Percentiles rank a stretch among this genome's conserved stretches.
These are phyloP conservation scores for Aspergillus intermedius DNA, from an alignment of 2,329 filamentous ascomycete species.

Conservation along the genomic window DNA sequence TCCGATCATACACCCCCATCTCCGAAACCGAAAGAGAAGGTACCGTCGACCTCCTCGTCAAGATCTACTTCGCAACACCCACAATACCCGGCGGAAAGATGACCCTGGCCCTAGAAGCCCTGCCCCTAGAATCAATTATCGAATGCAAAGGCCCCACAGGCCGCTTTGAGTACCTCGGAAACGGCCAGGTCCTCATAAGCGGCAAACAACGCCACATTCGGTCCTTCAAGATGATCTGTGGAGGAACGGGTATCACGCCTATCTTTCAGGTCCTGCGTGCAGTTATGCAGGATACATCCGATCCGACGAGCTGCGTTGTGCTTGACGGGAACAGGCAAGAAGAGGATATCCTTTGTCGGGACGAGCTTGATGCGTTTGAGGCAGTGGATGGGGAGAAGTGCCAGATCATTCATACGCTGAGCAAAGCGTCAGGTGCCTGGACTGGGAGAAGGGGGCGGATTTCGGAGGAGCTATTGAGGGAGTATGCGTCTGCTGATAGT, in stretches of 20 bases:
- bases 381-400: conserved; percentile 48
- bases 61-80: conserved; percentile 64
- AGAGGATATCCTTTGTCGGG: conserved; percentile 74
- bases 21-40: conserved; percentile 59
- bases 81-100: conserved; percentile 64
- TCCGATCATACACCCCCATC: conserved; percentile 81
- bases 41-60: conserved; percentile 68
- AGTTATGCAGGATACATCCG: conserved; percentile 58
- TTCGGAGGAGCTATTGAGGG: conserved; percentile 54
- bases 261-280: conserved; percentile 77
- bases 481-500: conserved; percentile 46
- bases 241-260: conserved; percentile 84
- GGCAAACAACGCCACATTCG: conserved; percentile 52
- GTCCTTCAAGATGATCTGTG: conserved; percentile 79
- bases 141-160: conserved; percentile 87
- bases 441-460: conserved; percentile 62
- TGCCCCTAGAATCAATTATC: conserved; percentile 65
- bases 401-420: conserved; percentile 63
- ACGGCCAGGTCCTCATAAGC: conserved; percentile 57
- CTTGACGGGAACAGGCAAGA: conserved; percentile 71
- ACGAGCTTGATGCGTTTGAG: conserved; percentile 62
- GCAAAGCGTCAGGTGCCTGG: conserved; percentile 59
- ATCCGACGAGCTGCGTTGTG: conserved; percentile 63
- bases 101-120: conserved; percentile 68
- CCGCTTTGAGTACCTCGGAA: conserved; percentile 71